Conservation (phyloP, 768 basidiomycete genomes). For the Macrocybe gigantea region DNA sequence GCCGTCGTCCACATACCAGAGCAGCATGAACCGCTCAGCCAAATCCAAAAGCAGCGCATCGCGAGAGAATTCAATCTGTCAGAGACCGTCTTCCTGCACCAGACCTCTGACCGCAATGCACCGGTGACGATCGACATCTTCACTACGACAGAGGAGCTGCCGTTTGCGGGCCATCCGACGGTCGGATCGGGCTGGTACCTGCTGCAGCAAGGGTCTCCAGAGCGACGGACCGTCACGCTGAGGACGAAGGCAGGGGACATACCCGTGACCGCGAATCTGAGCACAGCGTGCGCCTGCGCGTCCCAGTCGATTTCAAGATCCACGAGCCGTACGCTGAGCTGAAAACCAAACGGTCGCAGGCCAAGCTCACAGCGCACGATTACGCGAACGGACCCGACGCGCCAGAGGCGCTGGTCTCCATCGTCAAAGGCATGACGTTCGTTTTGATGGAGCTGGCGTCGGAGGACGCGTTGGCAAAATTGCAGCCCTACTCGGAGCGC, state of each 20-base stretch:
- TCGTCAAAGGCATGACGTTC: slow-evolving; percentile 44
- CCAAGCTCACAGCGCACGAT: slow-evolving; percentile 21
- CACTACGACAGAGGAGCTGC: slow-evolving; percentile 31
- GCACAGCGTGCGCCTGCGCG: slow-evolving; percentile 26
- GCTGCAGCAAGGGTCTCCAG: slow-evolving; percentile 15
- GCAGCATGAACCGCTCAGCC: slow-evolving; percentile 17
- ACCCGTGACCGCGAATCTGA: slow-evolving; percentile 20
- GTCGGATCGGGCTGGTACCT: slow-evolving; percentile 38
- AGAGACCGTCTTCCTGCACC: slow-evolving; percentile 41
- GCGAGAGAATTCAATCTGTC: slow-evolving; percentile 46
- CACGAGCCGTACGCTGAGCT: slow-evolving; percentile 23
- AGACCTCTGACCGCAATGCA: slow-evolving; percentile 13
- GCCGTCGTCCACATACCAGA: slow-evolving; percentile 35
- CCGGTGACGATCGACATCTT: slow-evolving; percentile 34
- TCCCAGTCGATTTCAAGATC: slow-evolving; percentile 36
- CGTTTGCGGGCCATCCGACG: slow-evolving; percentile 42
- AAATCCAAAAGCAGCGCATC: slow-evolving; percentile 33
- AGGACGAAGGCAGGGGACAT: slow-evolving; percentile 38
- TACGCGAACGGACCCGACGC: slow-evolving; percentile 29
- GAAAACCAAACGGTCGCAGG: slow-evolving; percentile 22
- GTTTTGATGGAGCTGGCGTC: slow-evolving; percentile 30
- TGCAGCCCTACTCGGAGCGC: slow-evolving; percentile 21
- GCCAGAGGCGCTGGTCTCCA: slow-evolving; percentile 30
- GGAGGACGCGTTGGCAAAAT: slow-evolving; percentile 27
- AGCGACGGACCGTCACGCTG: slow-evolving; percentile 19